Percentiles rank a stretch among this genome's conserved stretches.
These are phyloP conservation scores for Tanacetum coccineum DNA, from an alignment of 129 eudicot species.

Conservation along the genomic window DNA sequence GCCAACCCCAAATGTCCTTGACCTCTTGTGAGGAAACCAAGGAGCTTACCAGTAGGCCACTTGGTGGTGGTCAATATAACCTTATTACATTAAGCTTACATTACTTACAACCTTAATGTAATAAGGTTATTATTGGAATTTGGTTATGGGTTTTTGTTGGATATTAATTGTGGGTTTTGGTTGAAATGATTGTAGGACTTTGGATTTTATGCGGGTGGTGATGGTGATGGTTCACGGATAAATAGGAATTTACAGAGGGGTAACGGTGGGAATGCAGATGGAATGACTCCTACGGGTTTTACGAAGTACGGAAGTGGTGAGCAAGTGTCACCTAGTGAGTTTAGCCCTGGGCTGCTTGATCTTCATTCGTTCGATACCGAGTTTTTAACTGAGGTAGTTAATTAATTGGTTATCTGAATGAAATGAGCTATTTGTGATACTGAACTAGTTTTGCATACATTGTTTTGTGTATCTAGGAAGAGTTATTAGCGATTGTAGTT, in stretches of 20 bases:
- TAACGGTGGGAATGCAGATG: constrained; percentile 44
- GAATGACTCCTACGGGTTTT: constrained; percentile 42
- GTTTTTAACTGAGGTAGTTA: constrained; percentile 62
- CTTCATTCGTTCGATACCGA: constrained; percentile 82
- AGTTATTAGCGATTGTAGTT: too few relatives aligned
- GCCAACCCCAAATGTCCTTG: too few relatives aligned
- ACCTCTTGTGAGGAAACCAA: too few relatives aligned
- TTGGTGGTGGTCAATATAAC: too few relatives aligned
- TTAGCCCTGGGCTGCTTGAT: constrained; percentile 84
- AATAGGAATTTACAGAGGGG: constrained; percentile 48
- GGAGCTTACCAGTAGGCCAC: too few relatives aligned
- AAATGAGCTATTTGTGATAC: neutral
- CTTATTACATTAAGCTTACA: too few relatives aligned
- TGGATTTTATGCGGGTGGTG: constrained; percentile 44
- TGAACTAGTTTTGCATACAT: neutral
- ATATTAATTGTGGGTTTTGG: too few relatives aligned
- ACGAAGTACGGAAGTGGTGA: constrained; percentile 51
- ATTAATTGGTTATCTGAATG: neutral
- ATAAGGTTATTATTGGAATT: too few relatives aligned
- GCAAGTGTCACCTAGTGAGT: constrained; percentile 44
- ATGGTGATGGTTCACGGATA: constrained; percentile 32
- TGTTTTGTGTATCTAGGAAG: too few relatives aligned
- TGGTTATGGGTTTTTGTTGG: neutral
- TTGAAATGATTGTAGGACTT: constrained; percentile 49
- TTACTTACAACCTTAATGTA: too few relatives aligned